These are phyloP conservation scores for Phytophthora pisi DNA, from an alignment of 352 stramenopile genomes.

Conservation along the genomic window DNA sequence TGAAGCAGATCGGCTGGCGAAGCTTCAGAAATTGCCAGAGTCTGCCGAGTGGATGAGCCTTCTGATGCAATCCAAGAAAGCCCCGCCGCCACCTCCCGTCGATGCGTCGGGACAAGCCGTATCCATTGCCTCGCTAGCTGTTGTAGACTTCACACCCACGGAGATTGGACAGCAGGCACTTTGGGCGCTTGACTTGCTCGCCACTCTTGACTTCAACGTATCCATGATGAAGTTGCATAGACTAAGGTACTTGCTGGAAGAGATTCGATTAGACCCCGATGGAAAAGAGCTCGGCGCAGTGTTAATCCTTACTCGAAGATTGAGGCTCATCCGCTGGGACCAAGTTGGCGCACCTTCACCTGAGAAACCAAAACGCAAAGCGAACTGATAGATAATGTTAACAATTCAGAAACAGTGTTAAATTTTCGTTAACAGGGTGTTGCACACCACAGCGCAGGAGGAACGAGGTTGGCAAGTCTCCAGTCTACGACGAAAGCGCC, in stretches of 20 bases:
- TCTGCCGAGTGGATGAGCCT: constrained; percentile 44
- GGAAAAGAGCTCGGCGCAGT: constrained; percentile 53
- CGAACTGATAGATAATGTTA: constrained; percentile 18
- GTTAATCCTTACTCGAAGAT: constrained; percentile 64
- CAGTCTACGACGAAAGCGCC: constrained; percentile 44
- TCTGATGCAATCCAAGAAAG: constrained; percentile 44
- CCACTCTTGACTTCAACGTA: constrained; percentile 70
- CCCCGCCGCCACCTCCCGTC: constrained; percentile 31
- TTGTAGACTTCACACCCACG: constrained; percentile 67
- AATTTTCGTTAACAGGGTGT: constrained; percentile 22
- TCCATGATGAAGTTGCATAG: constrained; percentile 74
- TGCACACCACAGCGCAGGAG: constrained; percentile 9
- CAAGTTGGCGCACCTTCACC: constrained; percentile 41
- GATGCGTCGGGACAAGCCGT: constrained; percentile 34
- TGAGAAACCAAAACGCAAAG: constrained; percentile 31
- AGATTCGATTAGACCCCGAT: constrained; percentile 71
- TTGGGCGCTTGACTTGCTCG: constrained; percentile 77
- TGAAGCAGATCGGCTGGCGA: constrained; percentile 36
- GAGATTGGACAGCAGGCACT: constrained; percentile 72
- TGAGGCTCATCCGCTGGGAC: constrained; percentile 75
- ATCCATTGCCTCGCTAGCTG: constrained; percentile 49
- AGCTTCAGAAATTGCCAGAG: constrained; percentile 30
- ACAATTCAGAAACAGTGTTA: constrained; percentile 29
- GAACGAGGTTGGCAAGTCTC: not conserved
- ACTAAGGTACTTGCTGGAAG: constrained; percentile 76